Conservation (phyloP, 768 basidiomycete genomes). For the Ramaria rubella region DNA sequence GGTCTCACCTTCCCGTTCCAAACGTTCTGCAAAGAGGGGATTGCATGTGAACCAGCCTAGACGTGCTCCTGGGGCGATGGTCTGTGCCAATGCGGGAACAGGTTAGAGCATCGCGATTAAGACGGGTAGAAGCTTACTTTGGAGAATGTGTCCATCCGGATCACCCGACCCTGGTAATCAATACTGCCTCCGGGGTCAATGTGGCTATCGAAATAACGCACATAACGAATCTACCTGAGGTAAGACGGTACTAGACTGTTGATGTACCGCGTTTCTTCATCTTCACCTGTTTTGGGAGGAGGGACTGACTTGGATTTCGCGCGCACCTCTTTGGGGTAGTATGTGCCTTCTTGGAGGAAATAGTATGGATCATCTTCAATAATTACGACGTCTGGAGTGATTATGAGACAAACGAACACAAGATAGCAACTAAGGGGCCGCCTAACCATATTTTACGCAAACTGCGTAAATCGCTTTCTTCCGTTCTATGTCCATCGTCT, state of each 20-base stretch:
- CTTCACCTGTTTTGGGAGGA: slow-evolving; percentile 21
- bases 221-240: slow-evolving; percentile 36
- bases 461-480: slow-evolving; percentile 80
- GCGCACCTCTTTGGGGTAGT: slow-evolving; percentile 39
- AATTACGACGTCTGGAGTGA: slow-evolving; percentile 55
- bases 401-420: neutral
- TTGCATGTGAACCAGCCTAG: slow-evolving; percentile 78
- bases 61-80: slow-evolving; percentile 69
- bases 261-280: slow-evolving; percentile 42
- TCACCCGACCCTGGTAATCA: slow-evolving; percentile 77
- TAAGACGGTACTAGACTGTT: slow-evolving; percentile 54
- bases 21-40: slow-evolving; percentile 66
- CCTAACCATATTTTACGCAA: slow-evolving; percentile 68
- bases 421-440: neutral
- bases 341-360: slow-evolving; percentile 60
- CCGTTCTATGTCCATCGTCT: slow-evolving; percentile 56
- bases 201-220: neutral
- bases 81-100: slow-evolving; percentile 35
- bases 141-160: slow-evolving; percentile 75
- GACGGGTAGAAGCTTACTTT: slow-evolving; percentile 38
- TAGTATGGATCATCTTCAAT: slow-evolving; percentile 83
- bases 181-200: slow-evolving; percentile 33
- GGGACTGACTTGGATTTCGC: neutral
- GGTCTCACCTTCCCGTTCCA: slow-evolving; percentile 64
- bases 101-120: neutral